These are phyloP conservation scores for Rhizopogon vinicolor DNA, from an alignment of 768 basidiomycete species.

Conservation along the genomic window DNA sequence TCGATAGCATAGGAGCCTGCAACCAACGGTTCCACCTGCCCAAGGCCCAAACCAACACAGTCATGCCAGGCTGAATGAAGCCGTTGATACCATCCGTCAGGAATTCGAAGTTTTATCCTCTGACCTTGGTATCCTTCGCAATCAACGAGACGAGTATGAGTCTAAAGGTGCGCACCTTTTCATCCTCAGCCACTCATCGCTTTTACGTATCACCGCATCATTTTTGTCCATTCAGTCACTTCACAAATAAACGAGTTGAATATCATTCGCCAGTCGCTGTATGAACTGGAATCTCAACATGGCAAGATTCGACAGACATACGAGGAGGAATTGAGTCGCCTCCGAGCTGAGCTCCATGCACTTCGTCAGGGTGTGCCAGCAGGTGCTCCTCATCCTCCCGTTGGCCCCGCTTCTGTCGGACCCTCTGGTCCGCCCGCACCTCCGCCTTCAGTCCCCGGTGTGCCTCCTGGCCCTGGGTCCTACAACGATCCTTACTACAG, in stretches of 20 bases:
- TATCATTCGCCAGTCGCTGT: slow-evolving; percentile 83
- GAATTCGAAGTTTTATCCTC: slow-evolving; percentile 77
- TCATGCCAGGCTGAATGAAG: slow-evolving; percentile 59
- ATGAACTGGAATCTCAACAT: slow-evolving; percentile 89
- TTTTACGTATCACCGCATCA: slow-evolving; percentile 7
- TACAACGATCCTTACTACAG: slow-evolving; percentile 35
- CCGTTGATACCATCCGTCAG: slow-evolving; percentile 74
- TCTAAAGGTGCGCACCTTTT: slow-evolving; percentile 60
- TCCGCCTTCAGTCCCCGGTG: slow-evolving; percentile 25
- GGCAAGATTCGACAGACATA: slow-evolving; percentile 82
- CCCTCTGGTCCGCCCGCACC: slow-evolving; percentile 30
- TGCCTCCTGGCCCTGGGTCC: slow-evolving; percentile 25
- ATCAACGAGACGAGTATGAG: slow-evolving; percentile 88
- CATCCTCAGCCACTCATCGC: neutral
- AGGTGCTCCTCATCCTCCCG: slow-evolving; percentile 29
- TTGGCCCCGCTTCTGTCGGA: slow-evolving; percentile 29
- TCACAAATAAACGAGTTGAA: slow-evolving; percentile 88
- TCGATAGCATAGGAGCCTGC: slow-evolving; percentile 47
- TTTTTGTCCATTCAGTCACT: slow-evolving; percentile 42
- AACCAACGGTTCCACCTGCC: slow-evolving; percentile 44
- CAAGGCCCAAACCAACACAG: slow-evolving; percentile 37
- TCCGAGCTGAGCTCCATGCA: slow-evolving; percentile 64
- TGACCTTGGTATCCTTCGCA: slow-evolving; percentile 64
- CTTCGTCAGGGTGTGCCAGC: slow-evolving; percentile 36
- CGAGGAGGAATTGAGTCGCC: slow-evolving; percentile 75